Percentiles rank a stretch among this genome's conserved stretches.
Evolutionary conservation across 2,329 filamentous ascomycete species (phyloP).

Genomic region (Talaromyces albobiverticillius): DNA sequence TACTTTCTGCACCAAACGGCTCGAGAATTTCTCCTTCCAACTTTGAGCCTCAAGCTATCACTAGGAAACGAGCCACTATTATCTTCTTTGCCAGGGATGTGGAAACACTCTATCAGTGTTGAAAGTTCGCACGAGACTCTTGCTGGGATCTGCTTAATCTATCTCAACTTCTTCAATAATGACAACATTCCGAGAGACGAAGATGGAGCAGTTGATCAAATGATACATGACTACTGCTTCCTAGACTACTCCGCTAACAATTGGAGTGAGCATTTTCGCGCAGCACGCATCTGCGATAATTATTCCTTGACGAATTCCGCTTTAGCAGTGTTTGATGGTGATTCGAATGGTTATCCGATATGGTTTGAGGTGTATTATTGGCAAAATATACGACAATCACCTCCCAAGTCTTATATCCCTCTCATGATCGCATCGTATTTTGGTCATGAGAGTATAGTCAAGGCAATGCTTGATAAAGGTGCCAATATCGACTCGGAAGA

Average conservation of each 20-base stretch:
- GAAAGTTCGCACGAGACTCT: neutral
- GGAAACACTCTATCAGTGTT: neutral
- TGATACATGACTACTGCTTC: neutral
- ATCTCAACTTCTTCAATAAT: neutral
- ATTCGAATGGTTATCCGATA: neutral
- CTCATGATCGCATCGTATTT: neutral
- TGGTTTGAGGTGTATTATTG: neutral
- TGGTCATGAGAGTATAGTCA: neutral
- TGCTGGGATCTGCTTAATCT: neutral
- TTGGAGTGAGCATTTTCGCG: slow-evolving; percentile 3
- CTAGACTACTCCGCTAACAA: neutral
- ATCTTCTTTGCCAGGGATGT: neutral
- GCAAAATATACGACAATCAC: neutral
- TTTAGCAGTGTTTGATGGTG: neutral
- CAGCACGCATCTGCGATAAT: neutral
- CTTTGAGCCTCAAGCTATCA: neutral
- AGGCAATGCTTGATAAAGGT: neutral
- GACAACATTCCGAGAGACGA: neutral
- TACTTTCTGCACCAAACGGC: slow-evolving; percentile 24
- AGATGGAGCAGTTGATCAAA: neutral
- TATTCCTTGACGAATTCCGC: neutral
- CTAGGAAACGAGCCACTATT: too few relatives aligned
- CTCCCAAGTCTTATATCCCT: neutral
- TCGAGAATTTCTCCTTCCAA: slow-evolving; percentile 19
- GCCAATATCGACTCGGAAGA: neutral